Evolutionary conservation across 768 basidiomycete species (phyloP), one percentile per base, ranked within the genome.

Genomic region (Royoungia palumana): DNA sequence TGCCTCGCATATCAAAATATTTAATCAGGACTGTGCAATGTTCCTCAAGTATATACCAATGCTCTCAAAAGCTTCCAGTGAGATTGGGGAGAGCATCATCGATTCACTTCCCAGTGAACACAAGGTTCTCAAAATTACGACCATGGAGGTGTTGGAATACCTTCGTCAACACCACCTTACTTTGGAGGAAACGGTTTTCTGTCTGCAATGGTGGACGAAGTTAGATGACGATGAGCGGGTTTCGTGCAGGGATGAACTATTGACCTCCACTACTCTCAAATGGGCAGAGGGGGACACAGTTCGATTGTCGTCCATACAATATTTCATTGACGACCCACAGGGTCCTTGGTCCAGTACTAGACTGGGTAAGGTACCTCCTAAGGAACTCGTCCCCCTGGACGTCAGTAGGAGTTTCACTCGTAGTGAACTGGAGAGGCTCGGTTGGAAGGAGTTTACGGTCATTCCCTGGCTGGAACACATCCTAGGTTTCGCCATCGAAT

Each of bases 31-130:
- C 1, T 80, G 93, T 48, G 60, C 77, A 8, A 74, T 68, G 3
- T 98, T 96, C 66, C 66, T 98, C 53, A 86, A 85, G 54, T 69
- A 79, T 34, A 70, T 94, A n/a, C 85, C 94, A 0, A 75, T 87
- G 20, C 61, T 46, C 13, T 30, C 20, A n/a, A 20, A 46, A n/a
- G 64, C 57, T 2, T 66, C 70, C 6, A 79, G 81, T 14, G 30
- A 2, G 4, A 25, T 77, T 71, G 53, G 74, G 91, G 43, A 64
- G 89, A 12, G 72, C 94, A n/a, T 75, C 76, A 17, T 70, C 75
- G 3, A 50, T 0, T n/a, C 42, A 2, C 21, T 47, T 11, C 43
- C 41, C 30, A 3, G 1, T 6, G 1, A 25, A 6, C 45, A 50
- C 16, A 32, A 38, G 19, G 50, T 56, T 41, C 14, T 4, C 3